Percentiles rank a stretch among this genome's conserved stretches.
phyloP scores from a whole-genome alignment of 192 early-diverging fungal species.

The Lobosporangium transversale region DNA sequence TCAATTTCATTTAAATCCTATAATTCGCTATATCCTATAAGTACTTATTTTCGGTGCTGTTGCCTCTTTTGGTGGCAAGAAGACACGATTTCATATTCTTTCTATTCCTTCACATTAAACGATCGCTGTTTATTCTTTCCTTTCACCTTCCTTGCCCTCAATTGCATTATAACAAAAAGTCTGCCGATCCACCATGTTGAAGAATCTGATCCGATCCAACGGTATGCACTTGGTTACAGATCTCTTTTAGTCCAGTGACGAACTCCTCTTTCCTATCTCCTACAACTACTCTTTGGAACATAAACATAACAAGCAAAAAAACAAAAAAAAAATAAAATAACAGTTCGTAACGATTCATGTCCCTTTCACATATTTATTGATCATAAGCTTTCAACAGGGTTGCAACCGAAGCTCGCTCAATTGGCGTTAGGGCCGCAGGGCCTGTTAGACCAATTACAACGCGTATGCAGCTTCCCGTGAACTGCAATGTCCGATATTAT shows the following conservation, averaged over 20 bases:
- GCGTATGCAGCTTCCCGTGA: slow-evolving; percentile 1
- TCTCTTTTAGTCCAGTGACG: too few relatives aligned
- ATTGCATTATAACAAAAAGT: not conserved
- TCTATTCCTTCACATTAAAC: not conserved
- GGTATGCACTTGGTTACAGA: not conserved
- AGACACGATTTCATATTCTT: not conserved
- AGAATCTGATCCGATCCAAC: slow-evolving; percentile 12
- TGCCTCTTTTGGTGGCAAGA: slow-evolving; percentile 16
- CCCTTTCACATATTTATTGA: not conserved
- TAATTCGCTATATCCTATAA: too few relatives aligned
- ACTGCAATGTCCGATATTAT: slow-evolving; percentile 10
- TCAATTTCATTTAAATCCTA: too few relatives aligned
- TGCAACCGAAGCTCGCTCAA: not conserved
- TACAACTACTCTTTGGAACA: too few relatives aligned
- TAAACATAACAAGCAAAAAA: too few relatives aligned
- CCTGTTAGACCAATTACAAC: too few relatives aligned
- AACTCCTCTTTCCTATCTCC: too few relatives aligned
- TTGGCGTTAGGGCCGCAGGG: too few relatives aligned
- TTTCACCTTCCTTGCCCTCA: not conserved
- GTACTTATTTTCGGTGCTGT: too few relatives aligned
- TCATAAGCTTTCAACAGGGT: not conserved
- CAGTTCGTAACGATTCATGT: too few relatives aligned
- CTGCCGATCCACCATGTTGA: slow-evolving; percentile 10
- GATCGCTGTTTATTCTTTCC: not conserved
- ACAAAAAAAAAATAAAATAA: too few relatives aligned